Evolutionary conservation across 306 rosid genomes (phyloP).

Genomic region (Gastrolobium villosum): DNA sequence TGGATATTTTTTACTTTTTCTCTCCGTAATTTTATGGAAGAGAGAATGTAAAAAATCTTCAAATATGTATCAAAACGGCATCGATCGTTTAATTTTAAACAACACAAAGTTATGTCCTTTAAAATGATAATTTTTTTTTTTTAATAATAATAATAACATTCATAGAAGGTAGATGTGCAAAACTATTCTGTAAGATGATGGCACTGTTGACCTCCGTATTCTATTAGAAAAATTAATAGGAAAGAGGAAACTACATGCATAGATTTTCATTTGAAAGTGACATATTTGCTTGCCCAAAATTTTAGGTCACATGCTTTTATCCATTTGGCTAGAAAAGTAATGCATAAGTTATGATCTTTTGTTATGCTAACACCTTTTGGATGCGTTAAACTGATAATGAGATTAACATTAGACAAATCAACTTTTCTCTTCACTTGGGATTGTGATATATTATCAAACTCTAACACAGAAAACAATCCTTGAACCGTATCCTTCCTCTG

Average conservation of each 20-base stretch:
- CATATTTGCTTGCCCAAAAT: constrained; percentile 34
- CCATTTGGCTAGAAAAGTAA: constrained; percentile 21
- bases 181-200: constrained; percentile 2
- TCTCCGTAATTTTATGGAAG: too few species aligned
- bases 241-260: not conserved
- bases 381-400: constrained; percentile 1
- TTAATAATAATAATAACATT: too few species aligned
- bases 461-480: constrained; percentile 48
- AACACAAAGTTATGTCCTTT: too few species aligned
- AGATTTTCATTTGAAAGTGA: constrained; percentile 33
- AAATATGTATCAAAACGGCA: too few species aligned
- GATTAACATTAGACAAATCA: constrained; percentile 39
- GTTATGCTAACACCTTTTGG: constrained; percentile 42
- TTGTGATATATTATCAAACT: constrained; percentile 49
- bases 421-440: constrained; percentile 47
- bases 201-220: not conserved
- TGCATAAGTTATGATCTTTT: constrained; percentile 26
- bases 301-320: constrained; percentile 46
- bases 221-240: not conserved
- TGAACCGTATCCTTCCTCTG: constrained; percentile 42
- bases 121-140: too few species aligned
- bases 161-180: not conserved
- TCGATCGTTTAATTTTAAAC: too few species aligned
- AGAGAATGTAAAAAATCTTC: too few species aligned
- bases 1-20: too few species aligned